A percentile compares a stretch with the other conserved stretches of the same genome.
These are phyloP conservation scores for Ophiorrhiza pumila DNA, from an alignment of 257 asterid genomes.

Conservation along the genomic window DNA sequence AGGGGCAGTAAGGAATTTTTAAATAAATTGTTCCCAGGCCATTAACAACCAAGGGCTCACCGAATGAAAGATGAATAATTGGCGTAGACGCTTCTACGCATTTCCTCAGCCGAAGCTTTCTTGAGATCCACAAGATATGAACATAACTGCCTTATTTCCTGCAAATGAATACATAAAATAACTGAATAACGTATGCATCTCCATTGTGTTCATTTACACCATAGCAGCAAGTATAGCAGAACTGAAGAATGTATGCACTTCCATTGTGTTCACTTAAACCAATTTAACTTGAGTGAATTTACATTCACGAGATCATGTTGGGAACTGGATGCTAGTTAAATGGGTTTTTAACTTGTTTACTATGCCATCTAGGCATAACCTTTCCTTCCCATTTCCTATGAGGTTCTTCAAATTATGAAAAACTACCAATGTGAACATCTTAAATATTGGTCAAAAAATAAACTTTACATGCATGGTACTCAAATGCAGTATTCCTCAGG, in stretches of 20 bases:
- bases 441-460: neutral
- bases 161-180: conserved; percentile 22
- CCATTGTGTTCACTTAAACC: no score
- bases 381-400: neutral
- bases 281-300: conserved; percentile 1
- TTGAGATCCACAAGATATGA: conserved; percentile 89
- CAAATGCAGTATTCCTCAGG: neutral
- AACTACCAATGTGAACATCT: neutral
- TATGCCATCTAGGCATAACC: neutral
- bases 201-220: neutral
- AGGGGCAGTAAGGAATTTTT: conserved; percentile 1
- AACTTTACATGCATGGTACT: neutral
- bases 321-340: neutral
- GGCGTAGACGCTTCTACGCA: conserved; percentile 97
- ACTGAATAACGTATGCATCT: conserved; percentile 9
- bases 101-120: conserved; percentile 98
- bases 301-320: neutral
- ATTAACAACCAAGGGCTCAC: conserved; percentile 43
- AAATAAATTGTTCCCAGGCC: neutral
- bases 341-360: neutral
- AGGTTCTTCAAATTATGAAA: neutral
- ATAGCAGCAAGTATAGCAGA: neutral
- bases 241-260: neutral
- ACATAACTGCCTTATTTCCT: conserved; percentile 96
- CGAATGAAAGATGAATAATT: conserved; percentile 96